Evolutionary conservation across 2,329 filamentous ascomycete genomes (phyloP).

Genomic region (Fusarium brachygibbosum): DNA sequence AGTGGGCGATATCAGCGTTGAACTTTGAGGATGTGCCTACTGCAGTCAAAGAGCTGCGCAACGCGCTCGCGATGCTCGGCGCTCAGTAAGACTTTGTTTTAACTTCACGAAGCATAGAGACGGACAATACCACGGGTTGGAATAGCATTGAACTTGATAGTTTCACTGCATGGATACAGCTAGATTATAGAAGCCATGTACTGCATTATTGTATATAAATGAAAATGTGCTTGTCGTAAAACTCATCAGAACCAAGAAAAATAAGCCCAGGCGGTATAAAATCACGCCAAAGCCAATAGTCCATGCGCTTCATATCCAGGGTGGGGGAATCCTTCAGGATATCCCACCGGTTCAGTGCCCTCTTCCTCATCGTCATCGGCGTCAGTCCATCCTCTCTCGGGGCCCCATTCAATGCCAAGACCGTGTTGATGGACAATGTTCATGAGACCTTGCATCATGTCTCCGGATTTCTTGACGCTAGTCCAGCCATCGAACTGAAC

Average conservation of each 20-base stretch:
- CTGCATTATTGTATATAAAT: slow-evolving; percentile 17
- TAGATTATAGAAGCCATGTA: slow-evolving; percentile 32
- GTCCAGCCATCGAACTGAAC: slow-evolving; percentile 79
- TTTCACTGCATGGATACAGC: slow-evolving; percentile 23
- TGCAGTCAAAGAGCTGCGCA: slow-evolving; percentile 85
- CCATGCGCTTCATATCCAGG: slow-evolving; percentile 29
- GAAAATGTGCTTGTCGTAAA: slow-evolving; percentile 37
- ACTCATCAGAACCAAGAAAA: slow-evolving; percentile 30
- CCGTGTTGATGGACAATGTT: slow-evolving; percentile 63
- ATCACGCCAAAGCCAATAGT: slow-evolving; percentile 31
- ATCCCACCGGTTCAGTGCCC: background rate
- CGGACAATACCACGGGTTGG: slow-evolving; percentile 36
- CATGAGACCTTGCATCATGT: slow-evolving; percentile 73
- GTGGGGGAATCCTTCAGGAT: slow-evolving; percentile 26
- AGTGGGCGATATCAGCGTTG: slow-evolving; percentile 95
- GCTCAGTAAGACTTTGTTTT: slow-evolving; percentile 56
- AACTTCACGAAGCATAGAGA: slow-evolving; percentile 26
- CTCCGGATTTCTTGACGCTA: slow-evolving; percentile 73
- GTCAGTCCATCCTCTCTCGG: slow-evolving; percentile 74
- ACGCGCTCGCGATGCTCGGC: slow-evolving; percentile 79
- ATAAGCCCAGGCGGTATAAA: background rate
- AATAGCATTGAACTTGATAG: slow-evolving; percentile 21
- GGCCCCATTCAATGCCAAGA: slow-evolving; percentile 74
- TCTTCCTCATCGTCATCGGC: slow-evolving; percentile 52
- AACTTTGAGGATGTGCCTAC: slow-evolving; percentile 97